Evolutionary conservation across 176 grass and related monocot species (phyloP).

Genomic region (Rhynchospora tenuis): DNA sequence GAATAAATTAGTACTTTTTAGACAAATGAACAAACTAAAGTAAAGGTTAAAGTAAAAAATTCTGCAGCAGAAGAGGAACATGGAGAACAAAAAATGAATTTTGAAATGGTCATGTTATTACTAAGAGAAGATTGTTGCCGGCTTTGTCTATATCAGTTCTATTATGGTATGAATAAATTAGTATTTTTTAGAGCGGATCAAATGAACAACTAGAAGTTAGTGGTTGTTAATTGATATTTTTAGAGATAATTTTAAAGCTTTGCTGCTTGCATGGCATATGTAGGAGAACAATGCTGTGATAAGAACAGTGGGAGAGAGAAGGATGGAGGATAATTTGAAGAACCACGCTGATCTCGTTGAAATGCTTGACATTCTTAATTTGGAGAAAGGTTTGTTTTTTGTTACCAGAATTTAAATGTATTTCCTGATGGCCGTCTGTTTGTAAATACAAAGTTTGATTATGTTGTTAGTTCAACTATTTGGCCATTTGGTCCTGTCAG

Average conservation of each 20-base stretch:
- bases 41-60: no score
- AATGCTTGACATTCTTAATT: slow-evolving; percentile 61
- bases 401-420: background rate
- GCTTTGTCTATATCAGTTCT: background rate
- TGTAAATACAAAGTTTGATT: background rate
- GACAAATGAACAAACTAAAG: no score
- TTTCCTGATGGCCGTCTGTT: background rate
- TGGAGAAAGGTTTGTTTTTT: slow-evolving; percentile 63
- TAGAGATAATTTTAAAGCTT: background rate
- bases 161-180: background rate
- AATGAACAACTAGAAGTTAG: no score
- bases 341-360: slow-evolving; percentile 83
- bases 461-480: background rate
- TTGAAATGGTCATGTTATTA: background rate
- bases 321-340: slow-evolving; percentile 61
- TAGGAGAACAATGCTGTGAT: slow-evolving; percentile 72
- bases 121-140: background rate
- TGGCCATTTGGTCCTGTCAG: background rate
- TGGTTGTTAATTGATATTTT: background rate
- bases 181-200: background rate
- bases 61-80: background rate
- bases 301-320: slow-evolving; percentile 64
- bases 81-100: background rate
- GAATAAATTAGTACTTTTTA: no score
- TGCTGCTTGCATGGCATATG: background rate